Evolutionary conservation across 1,284 basidiomycete genomes (phyloP), one percentile per base, ranked within the genome.

Genomic region (Serendipita sp.): DNA sequence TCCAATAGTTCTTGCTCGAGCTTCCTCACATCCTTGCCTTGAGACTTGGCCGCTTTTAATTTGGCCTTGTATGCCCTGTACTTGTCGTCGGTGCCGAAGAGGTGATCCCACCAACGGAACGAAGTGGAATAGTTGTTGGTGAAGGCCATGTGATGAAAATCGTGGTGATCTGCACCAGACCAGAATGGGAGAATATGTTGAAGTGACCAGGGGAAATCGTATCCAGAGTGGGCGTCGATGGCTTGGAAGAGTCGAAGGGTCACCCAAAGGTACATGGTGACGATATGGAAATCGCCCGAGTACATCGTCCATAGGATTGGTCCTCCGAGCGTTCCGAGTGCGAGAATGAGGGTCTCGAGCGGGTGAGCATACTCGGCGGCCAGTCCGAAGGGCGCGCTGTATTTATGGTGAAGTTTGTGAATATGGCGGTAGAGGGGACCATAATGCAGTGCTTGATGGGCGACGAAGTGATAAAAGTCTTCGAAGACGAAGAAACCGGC

Each of bases 111-210:
- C 88, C 90, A 94, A 62, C 92, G 82, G 84, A 95, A 95, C 15
- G 87, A 90, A 35, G 92, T 93, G 17, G 89, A 88, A 74, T 82
- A 94, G 79, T 93, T 93, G 79, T 91, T 91, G 63, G 83, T 82
- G 76, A 91, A 91, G 1, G 88, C 85, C 89, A 91, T 91, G 76
- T 94, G 91, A 74, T 94, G 92, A 82, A 91, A 94, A 72, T 93
- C 94, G 74, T 97, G 94, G 79, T 97, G 94, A 71, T 99, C 96
- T 0, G 95, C 96, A 60, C 96, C 95, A 29, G 93, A 92, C 95
- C 95, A 99, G 82, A 98, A 92, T 2, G 95, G 95, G 34, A 99
- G 65, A 71, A 92, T 87, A 79, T 95, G 86, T 70, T 93, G 88
- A 66, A 99, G 79, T n/a, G 91, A 95, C 93, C 92, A 95, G 2